Percentiles rank a stretch among this genome's conserved stretches.
phyloP scores from a whole-genome alignment of 1,139 yeast species.

The Yamadazyma friedrichii region DNA sequence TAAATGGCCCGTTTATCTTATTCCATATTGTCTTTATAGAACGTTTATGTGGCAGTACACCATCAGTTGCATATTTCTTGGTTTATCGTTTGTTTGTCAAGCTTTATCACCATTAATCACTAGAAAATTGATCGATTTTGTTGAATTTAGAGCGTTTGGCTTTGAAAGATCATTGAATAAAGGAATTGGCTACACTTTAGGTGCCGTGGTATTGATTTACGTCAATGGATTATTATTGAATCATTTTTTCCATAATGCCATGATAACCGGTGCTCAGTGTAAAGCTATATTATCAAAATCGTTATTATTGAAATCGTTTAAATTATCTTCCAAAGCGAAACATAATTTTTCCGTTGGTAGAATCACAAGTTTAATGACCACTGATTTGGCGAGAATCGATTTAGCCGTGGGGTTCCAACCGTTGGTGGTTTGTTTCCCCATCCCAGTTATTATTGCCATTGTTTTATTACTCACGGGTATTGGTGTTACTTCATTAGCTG shows the following conservation, averaged over 20 bases:
- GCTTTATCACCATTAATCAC: slow-evolving; percentile 44
- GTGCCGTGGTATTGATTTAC: slow-evolving; percentile 39
- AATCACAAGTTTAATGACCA: slow-evolving; percentile 43
- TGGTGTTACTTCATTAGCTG: slow-evolving; percentile 44
- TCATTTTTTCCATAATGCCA: slow-evolving; percentile 45
- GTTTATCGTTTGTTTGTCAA: slow-evolving; percentile 37
- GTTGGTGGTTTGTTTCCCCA: slow-evolving; percentile 43
- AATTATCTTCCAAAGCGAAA: slow-evolving; percentile 33
- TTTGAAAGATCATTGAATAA: slow-evolving; percentile 31
- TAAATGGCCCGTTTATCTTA: slow-evolving; percentile 35
- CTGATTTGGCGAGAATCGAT: slow-evolving; percentile 47
- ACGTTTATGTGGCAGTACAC: slow-evolving; percentile 42
- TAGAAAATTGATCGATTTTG: slow-evolving; percentile 39
- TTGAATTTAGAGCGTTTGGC: slow-evolving; percentile 35
- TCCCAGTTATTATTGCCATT: slow-evolving; percentile 42
- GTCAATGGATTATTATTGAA: slow-evolving; percentile 42
- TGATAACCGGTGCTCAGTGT: slow-evolving; percentile 48
- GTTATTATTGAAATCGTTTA: slow-evolving; percentile 39
- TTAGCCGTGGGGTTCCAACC: slow-evolving; percentile 49
- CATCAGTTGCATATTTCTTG: slow-evolving; percentile 33
- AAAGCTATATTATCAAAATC: slow-evolving; percentile 43
- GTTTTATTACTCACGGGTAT: slow-evolving; percentile 33
- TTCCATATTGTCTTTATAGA: slow-evolving; percentile 36
- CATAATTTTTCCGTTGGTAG: slow-evolving; percentile 39
- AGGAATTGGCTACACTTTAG: slow-evolving; percentile 44